Conservation (phyloP, 2,329 filamentous ascomycete genomes). For the Hypoxylon rubiginosum region DNA sequence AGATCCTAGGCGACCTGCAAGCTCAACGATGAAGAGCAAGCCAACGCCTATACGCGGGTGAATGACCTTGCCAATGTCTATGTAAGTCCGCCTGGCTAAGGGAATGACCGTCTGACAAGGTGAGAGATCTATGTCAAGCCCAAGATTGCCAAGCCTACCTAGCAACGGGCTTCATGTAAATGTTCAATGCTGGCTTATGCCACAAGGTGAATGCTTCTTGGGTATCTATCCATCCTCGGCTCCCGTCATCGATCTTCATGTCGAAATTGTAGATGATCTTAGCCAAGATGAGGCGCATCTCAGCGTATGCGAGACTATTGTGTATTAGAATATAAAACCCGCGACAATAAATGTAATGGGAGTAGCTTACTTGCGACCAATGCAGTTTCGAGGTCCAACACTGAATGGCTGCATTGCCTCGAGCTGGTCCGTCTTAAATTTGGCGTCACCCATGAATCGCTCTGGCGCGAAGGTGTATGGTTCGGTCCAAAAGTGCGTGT, state of each 20-base stretch:
- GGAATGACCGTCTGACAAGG: background rate
- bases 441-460: conserved; percentile 58
- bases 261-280: conserved; percentile 65
- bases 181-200: conserved; percentile 56
- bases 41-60: background rate
- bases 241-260: conserved; percentile 56
- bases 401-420: conserved; percentile 63
- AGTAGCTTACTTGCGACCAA: conserved; percentile 62
- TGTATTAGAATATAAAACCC: conserved; percentile 21
- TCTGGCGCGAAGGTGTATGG: conserved; percentile 63
- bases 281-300: conserved; percentile 64
- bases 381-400: conserved; percentile 63
- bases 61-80: too few species aligned
- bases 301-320: conserved; percentile 61
- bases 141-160: conserved; percentile 48
- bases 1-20: background rate
- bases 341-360: too few species aligned
- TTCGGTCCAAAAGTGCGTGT: conserved; percentile 58
- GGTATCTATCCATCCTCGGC: conserved; percentile 54
- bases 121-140: background rate
- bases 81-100: background rate
- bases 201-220: conserved; percentile 58
- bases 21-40: background rate
- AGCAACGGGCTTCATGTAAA: conserved; percentile 58
- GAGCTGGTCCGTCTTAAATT: conserved; percentile 58